Evolutionary conservation across 2,329 filamentous ascomycete genomes (phyloP).

Genomic region (Exophiala spinifera): DNA sequence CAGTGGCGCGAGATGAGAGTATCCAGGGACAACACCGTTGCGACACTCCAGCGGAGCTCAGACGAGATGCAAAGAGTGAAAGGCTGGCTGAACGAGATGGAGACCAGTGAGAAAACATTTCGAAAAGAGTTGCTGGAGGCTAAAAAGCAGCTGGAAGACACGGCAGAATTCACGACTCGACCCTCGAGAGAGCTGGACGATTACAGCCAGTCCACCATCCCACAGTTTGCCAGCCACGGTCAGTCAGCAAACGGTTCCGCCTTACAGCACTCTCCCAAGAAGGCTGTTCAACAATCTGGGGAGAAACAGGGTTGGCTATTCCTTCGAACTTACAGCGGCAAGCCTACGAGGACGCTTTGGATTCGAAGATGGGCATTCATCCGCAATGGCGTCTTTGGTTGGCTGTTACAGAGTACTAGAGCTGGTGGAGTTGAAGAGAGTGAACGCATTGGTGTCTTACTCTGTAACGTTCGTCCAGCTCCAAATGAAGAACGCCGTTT

Average conservation of each 20-base stretch:
- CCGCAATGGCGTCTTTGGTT: constrained; percentile 93
- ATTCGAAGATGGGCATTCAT: constrained; percentile 92
- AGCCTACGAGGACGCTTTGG: constrained; percentile 88
- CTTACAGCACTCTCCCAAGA: constrained; percentile 51
- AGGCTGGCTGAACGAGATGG: constrained; percentile 94
- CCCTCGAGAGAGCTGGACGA: constrained; percentile 91
- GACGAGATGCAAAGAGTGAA: constrained; percentile 86
- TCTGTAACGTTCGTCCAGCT: constrained; percentile 88
- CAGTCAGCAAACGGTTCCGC: constrained; percentile 53
- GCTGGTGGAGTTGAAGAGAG: constrained; percentile 87
- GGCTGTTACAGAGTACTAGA: constrained; percentile 77
- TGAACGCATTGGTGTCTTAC: constrained; percentile 89
- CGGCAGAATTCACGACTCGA: constrained; percentile 65
- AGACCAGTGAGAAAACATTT: constrained; percentile 79
- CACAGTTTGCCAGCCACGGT: constrained; percentile 70
- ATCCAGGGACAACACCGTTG: constrained; percentile 63
- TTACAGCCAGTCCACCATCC: constrained; percentile 85
- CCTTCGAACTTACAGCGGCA: constrained; percentile 74
- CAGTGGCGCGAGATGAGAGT: constrained; percentile 83
- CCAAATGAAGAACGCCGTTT: constrained; percentile 91
- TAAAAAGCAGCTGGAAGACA: constrained; percentile 77
- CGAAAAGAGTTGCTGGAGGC: constrained; percentile 75
- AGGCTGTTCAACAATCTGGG: constrained; percentile 39
- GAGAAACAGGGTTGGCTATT: constrained; percentile 98
- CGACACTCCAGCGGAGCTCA: constrained; percentile 63